phyloP scores from a whole-genome alignment of 495 filamentous ascomycete species.

The Pyronema domesticum region DNA sequence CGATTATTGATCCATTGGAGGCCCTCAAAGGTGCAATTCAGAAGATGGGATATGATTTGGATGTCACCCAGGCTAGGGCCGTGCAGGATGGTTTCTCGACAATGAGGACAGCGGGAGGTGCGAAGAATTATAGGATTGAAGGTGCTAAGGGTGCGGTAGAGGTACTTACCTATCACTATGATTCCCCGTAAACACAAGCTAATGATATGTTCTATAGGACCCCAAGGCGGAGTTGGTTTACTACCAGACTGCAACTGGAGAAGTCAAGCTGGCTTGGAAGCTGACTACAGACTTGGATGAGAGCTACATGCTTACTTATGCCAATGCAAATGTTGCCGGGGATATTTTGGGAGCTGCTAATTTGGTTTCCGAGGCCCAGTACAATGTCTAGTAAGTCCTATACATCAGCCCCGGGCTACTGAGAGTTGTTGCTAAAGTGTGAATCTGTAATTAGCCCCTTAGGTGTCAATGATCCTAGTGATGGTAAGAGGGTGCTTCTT shows the following conservation, averaged over 20 bases:
- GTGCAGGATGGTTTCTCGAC: constrained; percentile 8
- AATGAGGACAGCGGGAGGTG: background rate
- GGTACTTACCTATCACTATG: constrained; percentile 2
- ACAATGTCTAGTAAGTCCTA: constrained; percentile 26
- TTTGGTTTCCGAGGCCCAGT: constrained; percentile 32
- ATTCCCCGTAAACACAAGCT: background rate
- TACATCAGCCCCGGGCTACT: background rate
- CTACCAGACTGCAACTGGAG: constrained; percentile 26
- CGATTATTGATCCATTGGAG: constrained; percentile 13
- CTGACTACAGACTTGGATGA: constrained; percentile 33
- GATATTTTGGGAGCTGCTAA: constrained; percentile 31
- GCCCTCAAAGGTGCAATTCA: constrained; percentile 15
- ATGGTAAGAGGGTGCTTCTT: constrained; percentile 26
- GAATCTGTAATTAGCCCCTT: constrained; percentile 21
- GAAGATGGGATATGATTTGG: constrained; percentile 6
- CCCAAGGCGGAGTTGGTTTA: constrained; percentile 32
- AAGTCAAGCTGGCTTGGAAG: constrained; percentile 31
- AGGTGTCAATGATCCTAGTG: constrained; percentile 33
- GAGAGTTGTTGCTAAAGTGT: background rate
- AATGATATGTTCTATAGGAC: constrained; percentile 18
- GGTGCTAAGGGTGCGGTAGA: constrained; percentile 15
- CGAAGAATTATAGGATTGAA: constrained; percentile 9
- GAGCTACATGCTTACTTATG: constrained; percentile 36
- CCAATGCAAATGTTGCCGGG: constrained; percentile 29
- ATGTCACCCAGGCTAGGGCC: constrained; percentile 7